Conservation (phyloP, 768 basidiomycete genomes). For the Leucosporidium creatinivorum region DNA sequence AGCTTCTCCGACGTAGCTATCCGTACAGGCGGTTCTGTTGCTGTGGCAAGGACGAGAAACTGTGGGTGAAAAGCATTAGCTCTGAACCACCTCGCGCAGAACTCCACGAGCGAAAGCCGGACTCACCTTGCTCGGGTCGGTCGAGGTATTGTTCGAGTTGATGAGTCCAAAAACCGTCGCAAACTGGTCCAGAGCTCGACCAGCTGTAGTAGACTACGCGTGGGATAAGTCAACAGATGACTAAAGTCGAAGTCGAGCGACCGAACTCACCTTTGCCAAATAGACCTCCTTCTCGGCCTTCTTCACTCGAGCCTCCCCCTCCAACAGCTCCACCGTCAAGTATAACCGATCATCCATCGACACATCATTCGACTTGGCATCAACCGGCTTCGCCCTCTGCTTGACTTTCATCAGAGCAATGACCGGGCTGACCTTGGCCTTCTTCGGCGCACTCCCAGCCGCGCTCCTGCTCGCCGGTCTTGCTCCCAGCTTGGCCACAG, state of each 20-base stretch:
- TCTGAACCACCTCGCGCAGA: too few relatives aligned
- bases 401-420: slow-evolving; percentile 68
- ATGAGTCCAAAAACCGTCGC: slow-evolving; percentile 43
- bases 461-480: slow-evolving; percentile 2
- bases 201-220: slow-evolving; percentile 51
- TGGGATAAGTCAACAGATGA: not conserved
- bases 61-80: too few relatives aligned
- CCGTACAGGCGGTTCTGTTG: slow-evolving; percentile 1
- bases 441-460: slow-evolving; percentile 48
- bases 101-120: not conserved
- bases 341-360: slow-evolving; percentile 56
- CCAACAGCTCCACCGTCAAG: slow-evolving; percentile 47
- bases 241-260: not conserved
- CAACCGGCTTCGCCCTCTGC: slow-evolving; percentile 58
- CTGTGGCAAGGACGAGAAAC: too few relatives aligned
- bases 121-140: slow-evolving; percentile 4
- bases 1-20: too few relatives aligned
- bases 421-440: slow-evolving; percentile 52
- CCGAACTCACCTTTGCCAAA: slow-evolving; percentile 58
- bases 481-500: not conserved
- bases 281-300: slow-evolving; percentile 53
- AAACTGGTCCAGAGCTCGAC: slow-evolving; percentile 58
- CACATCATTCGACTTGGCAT: slow-evolving; percentile 53
- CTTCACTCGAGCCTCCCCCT: slow-evolving; percentile 33
- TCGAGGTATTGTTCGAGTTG: slow-evolving; percentile 22